Conservation (phyloP, 2,329 filamentous ascomycete genomes). For the Xylariaceae sp. region DNA sequence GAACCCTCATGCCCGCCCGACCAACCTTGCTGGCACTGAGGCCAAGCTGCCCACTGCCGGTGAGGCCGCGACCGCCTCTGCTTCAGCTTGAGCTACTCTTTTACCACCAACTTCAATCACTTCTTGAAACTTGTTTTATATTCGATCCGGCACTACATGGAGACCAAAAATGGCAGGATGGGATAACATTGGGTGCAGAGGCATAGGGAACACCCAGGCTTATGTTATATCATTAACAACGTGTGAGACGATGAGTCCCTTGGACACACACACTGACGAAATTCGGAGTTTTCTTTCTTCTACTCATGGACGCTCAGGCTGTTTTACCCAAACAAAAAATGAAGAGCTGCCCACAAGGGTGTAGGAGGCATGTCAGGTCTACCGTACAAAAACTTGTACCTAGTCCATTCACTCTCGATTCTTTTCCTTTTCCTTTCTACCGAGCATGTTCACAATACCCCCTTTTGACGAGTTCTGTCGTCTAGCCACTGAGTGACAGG, state of each 20-base stretch:
- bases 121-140: background rate
- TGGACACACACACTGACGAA: background rate
- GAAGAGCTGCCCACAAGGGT: background rate
- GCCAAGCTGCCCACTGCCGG: constrained; percentile 58
- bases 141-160: background rate
- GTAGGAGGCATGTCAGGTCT: background rate
- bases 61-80: constrained; percentile 30
- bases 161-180: constrained; percentile 1
- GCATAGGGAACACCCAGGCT: background rate
- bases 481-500: background rate
- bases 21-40: constrained; percentile 71
- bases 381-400: background rate
- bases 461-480: background rate
- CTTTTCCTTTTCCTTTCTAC: background rate
- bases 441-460: background rate
- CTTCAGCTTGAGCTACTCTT: constrained; percentile 15
- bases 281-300: background rate
- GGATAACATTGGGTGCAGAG: background rate
- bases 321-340: background rate
- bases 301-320: background rate
- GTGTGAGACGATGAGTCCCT: background rate
- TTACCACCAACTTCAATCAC: background rate
- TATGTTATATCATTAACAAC: background rate
- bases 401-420: background rate
- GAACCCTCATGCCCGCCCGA: constrained; percentile 70